phyloP scores from a whole-genome alignment of 2,329 filamentous ascomycete species.

The Herpotrichia juniperi region DNA sequence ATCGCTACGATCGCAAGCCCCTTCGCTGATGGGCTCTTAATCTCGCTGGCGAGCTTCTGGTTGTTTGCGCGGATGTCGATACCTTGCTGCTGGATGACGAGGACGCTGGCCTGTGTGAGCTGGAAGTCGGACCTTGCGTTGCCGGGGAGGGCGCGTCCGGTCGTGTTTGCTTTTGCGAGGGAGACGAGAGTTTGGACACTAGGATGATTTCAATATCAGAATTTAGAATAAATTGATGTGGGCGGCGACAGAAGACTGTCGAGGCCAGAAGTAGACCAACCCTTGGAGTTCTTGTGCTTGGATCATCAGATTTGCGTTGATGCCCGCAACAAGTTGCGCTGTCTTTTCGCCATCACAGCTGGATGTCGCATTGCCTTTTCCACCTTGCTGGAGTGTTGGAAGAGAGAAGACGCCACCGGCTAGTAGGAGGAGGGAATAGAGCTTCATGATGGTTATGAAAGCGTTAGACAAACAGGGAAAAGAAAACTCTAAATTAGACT shows the following conservation, averaged over 20 bases:
- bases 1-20: slow-evolving; percentile 21
- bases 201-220: neutral
- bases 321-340: slow-evolving; percentile 18
- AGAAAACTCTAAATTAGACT: neutral
- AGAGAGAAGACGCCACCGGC: neutral
- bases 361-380: neutral
- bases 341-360: neutral
- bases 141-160: neutral
- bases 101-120: slow-evolving; percentile 10
- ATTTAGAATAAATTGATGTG: neutral
- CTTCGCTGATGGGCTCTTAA: slow-evolving; percentile 19
- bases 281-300: slow-evolving; percentile 26
- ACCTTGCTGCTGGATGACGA: slow-evolving; percentile 20
- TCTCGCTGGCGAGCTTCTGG: slow-evolving; percentile 22
- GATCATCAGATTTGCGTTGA: slow-evolving; percentile 26
- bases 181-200: slow-evolving; percentile 17
- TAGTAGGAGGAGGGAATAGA: neutral
- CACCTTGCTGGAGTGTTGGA: neutral
- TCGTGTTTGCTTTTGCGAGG: neutral
- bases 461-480: neutral
- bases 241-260: too few species aligned
- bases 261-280: slow-evolving; percentile 11
- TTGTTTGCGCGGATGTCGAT: slow-evolving; percentile 25
- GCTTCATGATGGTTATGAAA: neutral
- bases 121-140: slow-evolving; percentile 10